These are phyloP conservation scores for Pelargonium fulgidum DNA, from an alignment of 441 rosid genomes.

Conservation along the genomic window DNA sequence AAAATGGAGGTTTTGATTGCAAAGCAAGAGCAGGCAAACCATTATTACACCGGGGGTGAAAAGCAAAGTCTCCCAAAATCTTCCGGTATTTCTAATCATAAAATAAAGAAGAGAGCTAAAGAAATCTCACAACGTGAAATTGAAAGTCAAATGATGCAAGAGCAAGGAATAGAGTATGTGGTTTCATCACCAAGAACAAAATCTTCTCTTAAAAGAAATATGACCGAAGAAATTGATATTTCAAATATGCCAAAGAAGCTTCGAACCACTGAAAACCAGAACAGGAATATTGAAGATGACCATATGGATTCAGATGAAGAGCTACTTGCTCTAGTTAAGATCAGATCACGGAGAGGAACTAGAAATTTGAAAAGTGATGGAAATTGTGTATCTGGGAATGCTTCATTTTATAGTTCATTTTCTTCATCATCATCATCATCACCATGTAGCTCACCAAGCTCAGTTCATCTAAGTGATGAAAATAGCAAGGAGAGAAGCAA, in stretches of 20 bases:
- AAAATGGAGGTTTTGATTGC: constrained; percentile 34
- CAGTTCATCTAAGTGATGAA: constrained; percentile 23
- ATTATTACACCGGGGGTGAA: constrained; percentile 8
- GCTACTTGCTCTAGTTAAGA: too few relatives aligned
- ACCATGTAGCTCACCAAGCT: constrained; percentile 12
- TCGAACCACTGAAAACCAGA: too few relatives aligned
- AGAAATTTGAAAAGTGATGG: constrained; percentile 10
- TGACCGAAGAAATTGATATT: too few relatives aligned
- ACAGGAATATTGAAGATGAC: too few relatives aligned
- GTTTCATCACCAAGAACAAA: too few relatives aligned
- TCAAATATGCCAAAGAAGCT: too few relatives aligned
- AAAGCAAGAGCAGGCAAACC: constrained; percentile 19
- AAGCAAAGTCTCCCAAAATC: constrained; percentile 13
- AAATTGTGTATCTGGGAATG: neutral
- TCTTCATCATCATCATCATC: constrained; percentile 20
- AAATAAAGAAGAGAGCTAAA: constrained; percentile 18
- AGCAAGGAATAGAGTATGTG: too few relatives aligned
- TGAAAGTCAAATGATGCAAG: constrained; percentile 6
- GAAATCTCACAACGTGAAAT: neutral
- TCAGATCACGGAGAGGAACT: neutral
- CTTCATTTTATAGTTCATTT: constrained; percentile 9
- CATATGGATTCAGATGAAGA: too few relatives aligned
- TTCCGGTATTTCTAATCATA: constrained; percentile 8
- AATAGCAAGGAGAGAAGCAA: constrained; percentile 21
- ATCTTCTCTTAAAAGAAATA: too few relatives aligned